phyloP scores from a whole-genome alignment of 1,284 basidiomycete species.

The Cutaneotrichosporon cavernicola region DNA sequence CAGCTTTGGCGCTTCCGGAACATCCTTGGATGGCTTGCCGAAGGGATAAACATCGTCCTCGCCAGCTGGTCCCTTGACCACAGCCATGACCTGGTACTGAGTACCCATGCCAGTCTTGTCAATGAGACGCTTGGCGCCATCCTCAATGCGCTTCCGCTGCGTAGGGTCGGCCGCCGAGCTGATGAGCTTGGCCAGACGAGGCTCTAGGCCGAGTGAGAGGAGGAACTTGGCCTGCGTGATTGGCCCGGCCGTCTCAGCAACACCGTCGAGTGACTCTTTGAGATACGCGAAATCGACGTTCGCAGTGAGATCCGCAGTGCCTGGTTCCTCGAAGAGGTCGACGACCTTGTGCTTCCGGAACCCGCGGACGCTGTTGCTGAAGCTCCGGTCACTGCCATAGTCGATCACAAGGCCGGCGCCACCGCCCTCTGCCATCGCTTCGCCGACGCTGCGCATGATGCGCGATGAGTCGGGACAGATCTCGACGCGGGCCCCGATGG shows the following conservation, averaged over 20 bases:
- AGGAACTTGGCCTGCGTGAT: constrained; percentile 71
- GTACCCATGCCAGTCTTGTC: constrained; percentile 60
- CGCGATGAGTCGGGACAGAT: constrained; percentile 70
- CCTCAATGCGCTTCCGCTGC: constrained; percentile 54
- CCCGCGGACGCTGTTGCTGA: constrained; percentile 76
- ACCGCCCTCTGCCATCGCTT: constrained; percentile 57
- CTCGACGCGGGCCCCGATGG: constrained; percentile 70
- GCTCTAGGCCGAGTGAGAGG: constrained; percentile 64
- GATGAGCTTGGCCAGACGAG: constrained; percentile 63
- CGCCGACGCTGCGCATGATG: constrained; percentile 65
- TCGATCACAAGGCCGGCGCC: constrained; percentile 85
- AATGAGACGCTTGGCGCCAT: constrained; percentile 57
- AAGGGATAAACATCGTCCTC: constrained; percentile 53
- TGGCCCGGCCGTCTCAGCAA: constrained; percentile 62
- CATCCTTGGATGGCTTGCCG: constrained; percentile 6
- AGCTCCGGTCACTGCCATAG: constrained; percentile 76
- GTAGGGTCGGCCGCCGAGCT: constrained; percentile 57
- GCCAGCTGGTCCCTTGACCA: constrained; percentile 38
- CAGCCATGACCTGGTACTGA: constrained; percentile 60
- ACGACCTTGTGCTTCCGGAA: constrained; percentile 86
- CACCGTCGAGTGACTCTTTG: constrained; percentile 67
- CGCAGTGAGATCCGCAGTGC: constrained; percentile 85
- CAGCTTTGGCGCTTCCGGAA: background rate
- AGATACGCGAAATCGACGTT: constrained; percentile 95
- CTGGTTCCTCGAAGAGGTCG: constrained; percentile 79